Evolutionary conservation across 2,329 filamentous ascomycete genomes (phyloP).

Genomic region (Hypoxylon sp.): DNA sequence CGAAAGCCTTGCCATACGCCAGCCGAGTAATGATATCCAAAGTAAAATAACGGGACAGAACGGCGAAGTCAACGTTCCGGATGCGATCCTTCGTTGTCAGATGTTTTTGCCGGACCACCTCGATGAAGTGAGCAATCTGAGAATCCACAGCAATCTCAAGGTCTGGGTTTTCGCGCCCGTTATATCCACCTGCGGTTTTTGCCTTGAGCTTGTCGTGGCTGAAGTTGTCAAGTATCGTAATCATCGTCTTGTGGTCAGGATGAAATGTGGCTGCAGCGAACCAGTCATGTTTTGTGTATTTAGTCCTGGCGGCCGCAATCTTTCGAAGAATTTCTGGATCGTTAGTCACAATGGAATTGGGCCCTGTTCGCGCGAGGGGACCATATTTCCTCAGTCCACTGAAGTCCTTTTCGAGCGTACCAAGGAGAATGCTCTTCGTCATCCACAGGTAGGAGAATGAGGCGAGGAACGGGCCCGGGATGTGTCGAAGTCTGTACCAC

Average conservation of each 20-base stretch:
- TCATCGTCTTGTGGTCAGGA: constrained; percentile 65
- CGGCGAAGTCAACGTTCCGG: constrained; percentile 40
- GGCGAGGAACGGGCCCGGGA: constrained; percentile 58
- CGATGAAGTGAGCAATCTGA: constrained; percentile 41
- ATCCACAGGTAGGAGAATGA: constrained; percentile 60
- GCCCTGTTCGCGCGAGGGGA: constrained; percentile 58
- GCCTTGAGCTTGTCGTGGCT: constrained; percentile 57
- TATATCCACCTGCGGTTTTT: constrained; percentile 42
- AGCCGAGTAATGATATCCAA: constrained; percentile 51
- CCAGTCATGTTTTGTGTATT: constrained; percentile 42
- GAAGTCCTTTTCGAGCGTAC: constrained; percentile 31
- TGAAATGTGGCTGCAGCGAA: constrained; percentile 38
- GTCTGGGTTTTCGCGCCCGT: constrained; percentile 43
- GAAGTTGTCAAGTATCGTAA: constrained; percentile 63
- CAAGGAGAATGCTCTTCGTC: constrained; percentile 46
- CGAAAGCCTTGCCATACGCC: constrained; percentile 50
- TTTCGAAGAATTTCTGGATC: constrained; percentile 58
- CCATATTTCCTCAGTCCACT: constrained; percentile 47
- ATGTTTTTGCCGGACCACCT: constrained; percentile 44
- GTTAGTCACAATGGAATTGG: constrained; percentile 58
- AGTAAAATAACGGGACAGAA: constrained; percentile 39
- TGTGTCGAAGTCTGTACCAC: constrained; percentile 58
- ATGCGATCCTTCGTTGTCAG: constrained; percentile 14
- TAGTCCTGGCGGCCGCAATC: constrained; percentile 53
- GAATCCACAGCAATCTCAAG: constrained; percentile 43